Evolutionary conservation across 2,329 filamentous ascomycete species (phyloP).

Genomic region (Zalaria sp.): DNA sequence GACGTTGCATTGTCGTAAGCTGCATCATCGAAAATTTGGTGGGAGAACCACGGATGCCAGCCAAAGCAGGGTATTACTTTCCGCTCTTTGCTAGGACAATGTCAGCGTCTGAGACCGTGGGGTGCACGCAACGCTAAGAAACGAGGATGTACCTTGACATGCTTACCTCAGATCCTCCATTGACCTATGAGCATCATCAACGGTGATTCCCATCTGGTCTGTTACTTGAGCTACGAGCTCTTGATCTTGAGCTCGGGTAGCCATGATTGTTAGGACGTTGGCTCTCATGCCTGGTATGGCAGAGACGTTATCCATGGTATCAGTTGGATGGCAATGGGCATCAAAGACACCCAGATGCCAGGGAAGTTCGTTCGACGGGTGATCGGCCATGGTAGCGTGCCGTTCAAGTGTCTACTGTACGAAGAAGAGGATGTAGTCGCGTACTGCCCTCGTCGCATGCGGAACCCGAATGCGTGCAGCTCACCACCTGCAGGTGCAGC

Average conservation of each 20-base stretch:
- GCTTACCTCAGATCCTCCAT: conserved; percentile 17
- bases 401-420: background rate
- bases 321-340: conserved; percentile 74
- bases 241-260: conserved; percentile 63
- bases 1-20: conserved; percentile 15
- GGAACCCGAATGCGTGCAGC: too few species aligned
- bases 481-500: too few species aligned
- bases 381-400: conserved; percentile 3
- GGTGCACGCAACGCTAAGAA: too few species aligned
- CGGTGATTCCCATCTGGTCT: conserved; percentile 34
- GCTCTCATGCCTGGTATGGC: conserved; percentile 52
- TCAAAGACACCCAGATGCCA: conserved; percentile 62
- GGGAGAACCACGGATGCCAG: conserved; percentile 79
- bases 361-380: conserved; percentile 32
- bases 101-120: background rate
- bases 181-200: conserved; percentile 7
- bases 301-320: conserved; percentile 51
- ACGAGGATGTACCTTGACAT: conserved; percentile 1
- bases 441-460: too few species aligned
- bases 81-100: conserved; percentile 16
- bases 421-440: too few species aligned
- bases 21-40: conserved; percentile 55
- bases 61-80: conserved; percentile 60
- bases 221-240: conserved; percentile 53
- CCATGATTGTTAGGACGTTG: conserved; percentile 57